Base-by-base conservation (phyloP, 768 basidiomycete species). In the Agrocybe praecox region DNA sequence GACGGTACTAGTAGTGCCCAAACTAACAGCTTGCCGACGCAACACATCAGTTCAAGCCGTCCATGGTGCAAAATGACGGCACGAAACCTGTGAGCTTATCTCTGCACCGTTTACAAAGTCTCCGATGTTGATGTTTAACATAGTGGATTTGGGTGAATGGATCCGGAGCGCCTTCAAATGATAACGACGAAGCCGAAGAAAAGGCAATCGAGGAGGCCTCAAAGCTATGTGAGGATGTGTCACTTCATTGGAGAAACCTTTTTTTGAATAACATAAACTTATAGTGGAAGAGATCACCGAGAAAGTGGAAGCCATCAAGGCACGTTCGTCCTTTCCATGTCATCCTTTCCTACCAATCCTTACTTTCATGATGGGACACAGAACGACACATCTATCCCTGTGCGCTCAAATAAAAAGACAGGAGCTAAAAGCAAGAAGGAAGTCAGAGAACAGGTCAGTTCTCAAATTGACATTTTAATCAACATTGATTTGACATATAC, bases 61-160 rank as follows among this genome's bases (percentile, higher is more conserved):
- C 88, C 17, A 87, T 90, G 88, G 85, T 90, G 10, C 83, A 88
- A 61, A 83, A 91, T 65, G 87, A 90, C 56, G 89, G 89, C 4
- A 86, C 77, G 0, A 90, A 89, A 68, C 88, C 88, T 43, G 89
- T 90, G 55, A 66, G 83, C 12, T 21, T 36, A 56, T 10, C 58
- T 21, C 22, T 9, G 36, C 22, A n/a, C 48, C 32, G 15, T 26
- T 11, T 2, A 33, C 36, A 26, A 24, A 48, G 15, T 6, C 11
- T 8, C 43, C 33, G 17, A 29, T 48, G 11, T 29, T 19, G 45
- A 11, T 4, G 5, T 9, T 29, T 9, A 29, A 50, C 22, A 21
- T 53, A 89, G 87, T 91, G 89, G 88, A 79, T 90, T 52, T 90
- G 87, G 88, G 84, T 83, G 12, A 52, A 53, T 50, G 70, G 72